These are phyloP conservation scores for Fomitopsis pulvina DNA, from an alignment of 768 basidiomycete genomes.

Conservation along the genomic window DNA sequence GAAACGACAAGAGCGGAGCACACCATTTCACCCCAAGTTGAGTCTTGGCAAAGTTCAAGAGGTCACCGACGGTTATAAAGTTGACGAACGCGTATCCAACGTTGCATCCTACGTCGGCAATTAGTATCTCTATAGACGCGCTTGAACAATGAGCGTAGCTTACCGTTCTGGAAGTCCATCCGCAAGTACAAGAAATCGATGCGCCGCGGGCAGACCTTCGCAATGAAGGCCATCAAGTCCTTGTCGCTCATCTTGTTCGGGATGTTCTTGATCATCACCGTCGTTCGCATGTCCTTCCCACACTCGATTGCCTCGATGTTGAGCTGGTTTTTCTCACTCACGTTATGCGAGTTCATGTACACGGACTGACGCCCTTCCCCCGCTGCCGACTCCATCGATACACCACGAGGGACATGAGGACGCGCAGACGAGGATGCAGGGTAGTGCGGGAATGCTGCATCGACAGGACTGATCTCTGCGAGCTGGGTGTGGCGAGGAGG, in stretches of 20 bases:
- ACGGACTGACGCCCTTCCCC: not conserved
- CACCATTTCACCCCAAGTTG: constrained; percentile 81
- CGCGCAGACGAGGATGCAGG: constrained; percentile 10
- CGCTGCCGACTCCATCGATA: not conserved
- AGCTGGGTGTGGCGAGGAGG: constrained; percentile 1
- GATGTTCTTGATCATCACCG: constrained; percentile 89
- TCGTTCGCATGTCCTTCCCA: constrained; percentile 75
- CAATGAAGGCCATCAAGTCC: constrained; percentile 63
- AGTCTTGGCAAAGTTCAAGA: constrained; percentile 66
- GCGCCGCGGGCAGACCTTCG: constrained; percentile 61
- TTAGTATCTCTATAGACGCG: not conserved
- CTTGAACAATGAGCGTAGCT: constrained; percentile 10
- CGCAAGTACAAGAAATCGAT: constrained; percentile 86
- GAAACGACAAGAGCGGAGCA: constrained; percentile 14
- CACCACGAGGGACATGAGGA: constrained; percentile 5
- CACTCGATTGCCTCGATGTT: constrained; percentile 68
- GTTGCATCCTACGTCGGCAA: constrained; percentile 50
- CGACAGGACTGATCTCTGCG: not conserved
- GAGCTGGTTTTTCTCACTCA: constrained; percentile 45
- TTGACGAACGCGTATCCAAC: constrained; percentile 88
- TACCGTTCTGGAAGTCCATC: constrained; percentile 82
- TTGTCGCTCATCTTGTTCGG: constrained; percentile 87
- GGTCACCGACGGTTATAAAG: constrained; percentile 73
- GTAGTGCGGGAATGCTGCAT: not conserved
- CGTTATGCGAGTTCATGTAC: constrained; percentile 1